These are phyloP conservation scores for Typha latifolia DNA, from an alignment of 176 grass and related monocot genomes.

Conservation along the genomic window DNA sequence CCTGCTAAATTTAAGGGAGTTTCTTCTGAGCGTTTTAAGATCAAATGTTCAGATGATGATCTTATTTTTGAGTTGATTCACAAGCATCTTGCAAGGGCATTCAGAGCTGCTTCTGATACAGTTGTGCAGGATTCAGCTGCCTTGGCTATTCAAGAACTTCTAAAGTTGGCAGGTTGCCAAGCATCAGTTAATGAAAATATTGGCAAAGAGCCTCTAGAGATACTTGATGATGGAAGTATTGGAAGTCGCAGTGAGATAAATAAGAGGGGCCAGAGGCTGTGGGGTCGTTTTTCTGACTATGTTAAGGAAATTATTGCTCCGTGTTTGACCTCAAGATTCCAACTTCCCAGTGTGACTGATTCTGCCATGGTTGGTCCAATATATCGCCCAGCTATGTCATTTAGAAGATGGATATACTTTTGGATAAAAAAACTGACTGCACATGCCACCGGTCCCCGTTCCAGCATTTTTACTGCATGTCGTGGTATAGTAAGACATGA, in stretches of 20 bases:
- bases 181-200: constrained; percentile 42
- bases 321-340: constrained; percentile 88
- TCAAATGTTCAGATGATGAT: constrained; percentile 98
- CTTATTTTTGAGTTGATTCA: constrained; percentile 98
- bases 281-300: constrained; percentile 81
- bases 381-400: constrained; percentile 81
- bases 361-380: constrained; percentile 50
- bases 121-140: constrained; percentile 89
- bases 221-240: not conserved
- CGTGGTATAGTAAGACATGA: constrained; percentile 84
- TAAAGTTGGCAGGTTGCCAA: constrained; percentile 77
- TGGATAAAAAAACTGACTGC: constrained; percentile 85
- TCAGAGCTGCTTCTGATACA: constrained; percentile 88
- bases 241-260: constrained; percentile 40
- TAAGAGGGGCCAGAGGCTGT: constrained; percentile 68
- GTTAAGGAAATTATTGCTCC: constrained; percentile 97
- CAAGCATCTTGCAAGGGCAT: constrained; percentile 92
- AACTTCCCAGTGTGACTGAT: constrained; percentile 57
- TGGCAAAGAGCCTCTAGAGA: constrained; percentile 14
- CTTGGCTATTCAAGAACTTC: constrained; percentile 94
- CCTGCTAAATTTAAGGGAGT: constrained; percentile 85
- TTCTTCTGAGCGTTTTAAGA: constrained; percentile 85
- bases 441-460: constrained; percentile 63
- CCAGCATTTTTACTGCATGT: constrained; percentile 78
- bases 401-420: constrained; percentile 80